Evolutionary conservation across 2,329 filamentous ascomycete genomes (phyloP).

Genomic region (Cadophora sp.): DNA sequence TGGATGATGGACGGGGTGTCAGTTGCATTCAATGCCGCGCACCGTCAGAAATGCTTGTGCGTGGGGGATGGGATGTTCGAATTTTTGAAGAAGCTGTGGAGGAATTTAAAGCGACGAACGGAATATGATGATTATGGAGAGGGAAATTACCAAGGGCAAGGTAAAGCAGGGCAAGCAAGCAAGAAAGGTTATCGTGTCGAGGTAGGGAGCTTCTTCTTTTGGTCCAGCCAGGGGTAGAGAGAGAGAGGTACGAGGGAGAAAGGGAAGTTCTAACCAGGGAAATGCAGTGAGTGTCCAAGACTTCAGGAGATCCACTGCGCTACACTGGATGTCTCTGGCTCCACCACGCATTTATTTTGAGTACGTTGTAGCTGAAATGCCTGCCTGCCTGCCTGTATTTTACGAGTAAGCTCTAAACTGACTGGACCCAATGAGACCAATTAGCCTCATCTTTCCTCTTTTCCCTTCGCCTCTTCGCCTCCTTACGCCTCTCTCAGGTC

Average conservation of each 20-base stretch:
- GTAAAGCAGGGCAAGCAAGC: neutral
- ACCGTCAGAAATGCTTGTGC: conserved; percentile 4
- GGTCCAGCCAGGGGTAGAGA: too few relatives aligned
- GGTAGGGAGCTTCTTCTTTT: too few relatives aligned
- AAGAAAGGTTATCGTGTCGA: neutral
- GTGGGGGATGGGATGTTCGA: neutral
- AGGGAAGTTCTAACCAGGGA: neutral
- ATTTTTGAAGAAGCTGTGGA: neutral
- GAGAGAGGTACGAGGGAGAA: too few relatives aligned
- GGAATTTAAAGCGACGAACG: neutral
- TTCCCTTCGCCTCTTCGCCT: neutral
- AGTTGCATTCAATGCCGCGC: neutral
- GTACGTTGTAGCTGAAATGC: too few relatives aligned
- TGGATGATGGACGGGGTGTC: neutral
- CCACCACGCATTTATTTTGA: too few relatives aligned
- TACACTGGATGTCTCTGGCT: too few relatives aligned
- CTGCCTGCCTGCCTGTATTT: too few relatives aligned
- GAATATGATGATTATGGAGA: neutral
- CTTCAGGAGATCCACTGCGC: neutral
- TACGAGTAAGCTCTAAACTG: neutral
- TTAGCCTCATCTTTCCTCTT: neutral
- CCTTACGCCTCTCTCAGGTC: neutral
- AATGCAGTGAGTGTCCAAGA: neutral
- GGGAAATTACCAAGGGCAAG: neutral
- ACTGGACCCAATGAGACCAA: neutral